These are phyloP conservation scores for Cyclanthera cordifolia DNA, from an alignment of 306 rosid genomes.

Conservation along the genomic window DNA sequence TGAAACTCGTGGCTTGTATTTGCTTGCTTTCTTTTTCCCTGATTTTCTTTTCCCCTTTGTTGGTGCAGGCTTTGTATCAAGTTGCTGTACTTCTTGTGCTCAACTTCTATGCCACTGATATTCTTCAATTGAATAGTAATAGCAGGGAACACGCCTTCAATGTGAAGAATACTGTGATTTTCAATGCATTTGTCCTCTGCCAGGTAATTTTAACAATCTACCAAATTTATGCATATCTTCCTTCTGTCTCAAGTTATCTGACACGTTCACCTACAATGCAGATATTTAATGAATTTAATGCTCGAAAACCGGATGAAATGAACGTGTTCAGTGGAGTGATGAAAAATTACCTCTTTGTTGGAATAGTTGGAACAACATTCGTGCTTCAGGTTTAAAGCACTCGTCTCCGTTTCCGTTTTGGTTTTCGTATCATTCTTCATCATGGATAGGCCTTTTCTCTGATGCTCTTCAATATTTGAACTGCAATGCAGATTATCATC, in stretches of 20 bases:
- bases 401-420: neutral
- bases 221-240: neutral
- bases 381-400: slow-evolving; percentile 55
- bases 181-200: slow-evolving; percentile 86
- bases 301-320: slow-evolving; percentile 80
- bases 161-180: slow-evolving; percentile 72
- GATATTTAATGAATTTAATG: slow-evolving; percentile 89
- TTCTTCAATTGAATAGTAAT: slow-evolving; percentile 32
- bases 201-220: slow-evolving; percentile 40
- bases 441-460: neutral
- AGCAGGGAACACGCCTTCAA: slow-evolving; percentile 18
- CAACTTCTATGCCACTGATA: slow-evolving; percentile 44
- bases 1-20: neutral
- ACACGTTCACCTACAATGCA: slow-evolving; percentile 10
- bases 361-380: slow-evolving; percentile 56
- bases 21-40: slow-evolving; percentile 1
- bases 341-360: slow-evolving; percentile 57
- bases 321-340: slow-evolving; percentile 74
- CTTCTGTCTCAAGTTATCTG: neutral
- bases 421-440: neutral
- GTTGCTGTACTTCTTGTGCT: slow-evolving; percentile 60
- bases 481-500: slow-evolving; percentile 49
- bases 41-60: neutral
- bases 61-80: slow-evolving; percentile 74
- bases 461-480: neutral